Evolutionary conservation across 192 early-diverging fungal genomes (phyloP).

Genomic region (Umbelopsis ramanniana): DNA sequence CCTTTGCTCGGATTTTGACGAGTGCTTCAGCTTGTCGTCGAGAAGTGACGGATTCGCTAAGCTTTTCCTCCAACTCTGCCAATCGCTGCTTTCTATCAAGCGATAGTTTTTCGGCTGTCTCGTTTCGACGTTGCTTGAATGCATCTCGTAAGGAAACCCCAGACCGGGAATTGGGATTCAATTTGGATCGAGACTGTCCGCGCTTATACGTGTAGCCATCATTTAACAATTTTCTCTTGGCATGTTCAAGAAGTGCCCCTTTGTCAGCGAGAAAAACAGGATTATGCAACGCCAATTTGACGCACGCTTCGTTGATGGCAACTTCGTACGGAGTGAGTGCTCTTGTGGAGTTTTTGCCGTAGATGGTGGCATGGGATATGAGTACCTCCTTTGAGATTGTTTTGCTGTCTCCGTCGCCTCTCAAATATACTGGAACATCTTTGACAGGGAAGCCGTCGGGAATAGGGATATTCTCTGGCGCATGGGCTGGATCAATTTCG

Average conservation of each 20-base stretch:
- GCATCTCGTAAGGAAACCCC: slow-evolving; percentile 35
- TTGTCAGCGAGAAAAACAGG: slow-evolving; percentile 49
- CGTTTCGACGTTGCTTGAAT: slow-evolving; percentile 44
- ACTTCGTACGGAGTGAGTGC: slow-evolving; percentile 56
- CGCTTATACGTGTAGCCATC: slow-evolving; percentile 62
- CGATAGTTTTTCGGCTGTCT: slow-evolving; percentile 46
- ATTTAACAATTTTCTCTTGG: slow-evolving; percentile 52
- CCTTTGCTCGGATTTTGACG: slow-evolving; percentile 1
- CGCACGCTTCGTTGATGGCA: slow-evolving; percentile 56
- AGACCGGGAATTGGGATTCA: slow-evolving; percentile 45
- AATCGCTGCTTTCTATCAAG: slow-evolving; percentile 41
- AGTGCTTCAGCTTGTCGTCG: slow-evolving; percentile 11
- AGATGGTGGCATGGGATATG: slow-evolving; percentile 56
- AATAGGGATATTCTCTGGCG: slow-evolving; percentile 28
- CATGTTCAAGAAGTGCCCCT: slow-evolving; percentile 50
- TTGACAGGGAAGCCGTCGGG: slow-evolving; percentile 18
- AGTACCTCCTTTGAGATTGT: slow-evolving; percentile 44
- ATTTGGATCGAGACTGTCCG: slow-evolving; percentile 58
- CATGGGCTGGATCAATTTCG: slow-evolving; percentile 39
- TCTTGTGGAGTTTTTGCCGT: slow-evolving; percentile 56
- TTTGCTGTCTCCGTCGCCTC: slow-evolving; percentile 22
- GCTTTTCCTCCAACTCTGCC: slow-evolving; percentile 33
- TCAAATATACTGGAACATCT: slow-evolving; percentile 12
- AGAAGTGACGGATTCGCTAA: slow-evolving; percentile 20
- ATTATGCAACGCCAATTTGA: slow-evolving; percentile 50